phyloP scores from a whole-genome alignment of 345 rosid genomes.

The Kernera saxatilis region DNA sequence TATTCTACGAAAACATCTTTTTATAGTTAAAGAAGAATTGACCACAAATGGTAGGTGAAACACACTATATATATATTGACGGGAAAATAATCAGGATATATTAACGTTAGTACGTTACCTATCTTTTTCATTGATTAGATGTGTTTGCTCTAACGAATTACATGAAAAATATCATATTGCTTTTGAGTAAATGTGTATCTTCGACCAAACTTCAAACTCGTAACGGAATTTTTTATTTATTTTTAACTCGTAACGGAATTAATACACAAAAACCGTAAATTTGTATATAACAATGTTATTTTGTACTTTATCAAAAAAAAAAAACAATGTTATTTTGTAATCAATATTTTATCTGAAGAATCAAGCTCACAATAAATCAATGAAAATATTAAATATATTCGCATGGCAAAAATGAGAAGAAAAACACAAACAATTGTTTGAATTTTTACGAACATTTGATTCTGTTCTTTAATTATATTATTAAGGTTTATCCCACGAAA shows the following conservation, averaged over 20 bases:
- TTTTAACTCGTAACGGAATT: neutral
- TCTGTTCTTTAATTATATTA: too few species aligned
- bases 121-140: conserved; percentile 4
- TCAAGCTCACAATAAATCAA: neutral
- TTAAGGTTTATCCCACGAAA: too few species aligned
- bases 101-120: neutral
- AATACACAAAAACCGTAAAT: neutral
- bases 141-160: neutral
- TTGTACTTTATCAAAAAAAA: too few species aligned
- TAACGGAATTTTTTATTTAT: too few species aligned
- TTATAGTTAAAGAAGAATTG: conserved; percentile 3
- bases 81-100: neutral
- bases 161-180: neutral
- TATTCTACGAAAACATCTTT: conserved; percentile 2
- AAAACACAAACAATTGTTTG: neutral
- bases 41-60: conserved; percentile 7
- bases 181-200: neutral
- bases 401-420: neutral
- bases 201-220: neutral
- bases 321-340: too few species aligned
- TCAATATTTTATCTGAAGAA: neutral
- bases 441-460: too few species aligned
- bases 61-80: neutral
- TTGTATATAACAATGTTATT: too few species aligned
- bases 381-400: neutral